Evolutionary conservation across 352 stramenopile genomes (phyloP), one percentile per base, ranked within the genome.

Genomic region (Heterotrichella gracilis): DNA sequence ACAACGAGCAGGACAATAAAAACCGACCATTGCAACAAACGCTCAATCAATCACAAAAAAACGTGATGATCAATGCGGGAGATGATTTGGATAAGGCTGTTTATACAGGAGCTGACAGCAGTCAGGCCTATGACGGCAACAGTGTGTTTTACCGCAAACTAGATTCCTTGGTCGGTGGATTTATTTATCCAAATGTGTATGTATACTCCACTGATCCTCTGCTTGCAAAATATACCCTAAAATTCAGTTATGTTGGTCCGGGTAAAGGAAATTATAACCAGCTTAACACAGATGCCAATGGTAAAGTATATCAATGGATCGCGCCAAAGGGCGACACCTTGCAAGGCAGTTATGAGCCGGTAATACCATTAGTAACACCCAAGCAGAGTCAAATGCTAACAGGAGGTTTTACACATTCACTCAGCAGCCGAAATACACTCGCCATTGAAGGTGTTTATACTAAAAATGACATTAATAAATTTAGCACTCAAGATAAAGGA

Each of bases 391-490:
- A 53, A n/a, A 53, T 53, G 32, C 32, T 53, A 9, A 53, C 32
- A 9, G 32, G 32, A 53, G 32, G 32, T 53, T 53, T 53, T 53
- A 53, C 32, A 17, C n/a, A 53, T 53, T 53, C 32, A 17, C 9
- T 53, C 32, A 53, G 9, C 9, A 9, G n/a, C 9, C 9, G n/a
- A 17, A 53, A 53, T n/a, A 17, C 32, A 9, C 32, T 53, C 32
- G n/a, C 9, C n/a, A n/a, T 53, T 53, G 32, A 53, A 53, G 32
- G 32, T 53, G 32, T 53, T 53, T 53, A 17, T 53, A 53, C 32
- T 17, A 53, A 53, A 53, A 53, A 53, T 53, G 32, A 53, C n/a
- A 53, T 53, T 53, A 53, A 53, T 53, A 53, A 53, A 53, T 53
- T 53, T n/a, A 53, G 32, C n/a, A 53, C 32, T 17, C 9, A n/a